A percentile compares a stretch with the other conserved stretches of the same genome.
Conservation (phyloP, 1,139 yeast genomes). For the Zygoascus meyerae region DNA sequence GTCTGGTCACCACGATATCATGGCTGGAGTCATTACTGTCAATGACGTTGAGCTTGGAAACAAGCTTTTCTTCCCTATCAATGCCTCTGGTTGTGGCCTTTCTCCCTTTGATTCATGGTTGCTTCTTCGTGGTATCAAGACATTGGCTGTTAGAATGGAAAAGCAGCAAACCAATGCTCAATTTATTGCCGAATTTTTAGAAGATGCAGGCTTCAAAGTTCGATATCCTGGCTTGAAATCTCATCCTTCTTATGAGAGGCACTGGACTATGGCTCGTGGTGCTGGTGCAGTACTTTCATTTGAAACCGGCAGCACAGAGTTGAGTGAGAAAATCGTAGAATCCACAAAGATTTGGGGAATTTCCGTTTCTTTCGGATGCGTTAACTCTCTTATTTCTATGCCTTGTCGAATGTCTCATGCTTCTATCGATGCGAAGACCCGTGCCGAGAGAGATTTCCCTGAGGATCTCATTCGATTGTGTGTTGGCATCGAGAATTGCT, state of each 20-base stretch:
- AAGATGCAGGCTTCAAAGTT: constrained; percentile 53
- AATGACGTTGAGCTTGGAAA: constrained; percentile 60
- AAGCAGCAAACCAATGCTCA: constrained; percentile 80
- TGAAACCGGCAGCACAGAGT: constrained; percentile 70
- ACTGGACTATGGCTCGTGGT: constrained; percentile 71
- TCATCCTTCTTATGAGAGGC: constrained; percentile 78
- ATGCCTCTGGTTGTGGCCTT: constrained; percentile 86
- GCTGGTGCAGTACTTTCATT: constrained; percentile 86
- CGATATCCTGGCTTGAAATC: constrained; percentile 78
- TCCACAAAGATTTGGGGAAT: constrained; percentile 73
- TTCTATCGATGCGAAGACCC: constrained; percentile 80
- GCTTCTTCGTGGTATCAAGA: constrained; percentile 76
- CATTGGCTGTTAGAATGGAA: constrained; percentile 76
- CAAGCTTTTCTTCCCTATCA: constrained; percentile 65
- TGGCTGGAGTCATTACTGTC: constrained; percentile 89
- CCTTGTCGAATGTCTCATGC: constrained; percentile 97
- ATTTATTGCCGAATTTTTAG: constrained; percentile 67
- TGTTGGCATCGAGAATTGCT: constrained; percentile 73
- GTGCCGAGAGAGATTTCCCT: constrained; percentile 84
- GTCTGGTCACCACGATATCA: constrained; percentile 91
- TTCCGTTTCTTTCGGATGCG: constrained; percentile 92
- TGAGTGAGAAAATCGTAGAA: constrained; percentile 71
- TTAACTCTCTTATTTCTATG: constrained; percentile 82
- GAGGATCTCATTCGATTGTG: constrained; percentile 86
- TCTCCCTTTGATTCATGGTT: constrained; percentile 92